Evolutionary conservation across 768 basidiomycete species (phyloP).

Genomic region (Mrakia frigida): DNA sequence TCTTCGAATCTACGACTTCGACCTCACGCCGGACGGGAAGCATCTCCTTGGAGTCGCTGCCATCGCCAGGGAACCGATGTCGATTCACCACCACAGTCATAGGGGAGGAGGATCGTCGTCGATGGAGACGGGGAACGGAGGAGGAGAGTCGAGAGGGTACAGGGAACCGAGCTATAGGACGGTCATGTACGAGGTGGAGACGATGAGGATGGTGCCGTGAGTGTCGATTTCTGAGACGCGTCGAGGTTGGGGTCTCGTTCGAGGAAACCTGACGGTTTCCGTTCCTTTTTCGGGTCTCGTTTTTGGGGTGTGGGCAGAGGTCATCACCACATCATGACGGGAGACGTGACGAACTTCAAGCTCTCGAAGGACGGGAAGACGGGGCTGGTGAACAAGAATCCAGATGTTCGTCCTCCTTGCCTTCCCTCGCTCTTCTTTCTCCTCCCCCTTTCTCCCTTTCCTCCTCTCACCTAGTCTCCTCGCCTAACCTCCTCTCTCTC

Average conservation of each 20-base stretch:
- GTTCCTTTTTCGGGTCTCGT: constrained; percentile 37
- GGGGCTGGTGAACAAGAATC: constrained; percentile 79
- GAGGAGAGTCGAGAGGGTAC: constrained; percentile 17
- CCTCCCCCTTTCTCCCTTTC: constrained; percentile 7
- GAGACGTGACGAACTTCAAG: constrained; percentile 82
- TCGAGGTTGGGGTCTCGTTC: too few relatives aligned
- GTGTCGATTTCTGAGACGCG: too few relatives aligned
- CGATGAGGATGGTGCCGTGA: constrained; percentile 64
- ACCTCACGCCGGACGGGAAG: constrained; percentile 75
- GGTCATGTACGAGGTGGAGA: constrained; percentile 42
- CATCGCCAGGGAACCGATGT: constrained; percentile 31
- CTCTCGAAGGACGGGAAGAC: constrained; percentile 79
- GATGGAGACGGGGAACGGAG: constrained; percentile 1
- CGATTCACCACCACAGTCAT: constrained; percentile 13
- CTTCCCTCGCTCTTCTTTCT: background rate
- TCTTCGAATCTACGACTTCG: constrained; percentile 56
- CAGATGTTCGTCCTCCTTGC: constrained; percentile 70
- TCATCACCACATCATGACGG: constrained; percentile 38
- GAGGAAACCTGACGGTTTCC: constrained; percentile 12
- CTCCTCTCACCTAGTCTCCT: too few relatives aligned
- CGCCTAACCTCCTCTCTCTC: background rate
- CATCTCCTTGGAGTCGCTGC: constrained; percentile 71
- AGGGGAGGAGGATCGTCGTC: constrained; percentile 30
- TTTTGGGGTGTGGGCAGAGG: constrained; percentile 45
- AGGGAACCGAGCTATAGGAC: constrained; percentile 26